Conservation (phyloP, 2,329 filamentous ascomycete species). For the Aspergillus cejpii region DNA sequence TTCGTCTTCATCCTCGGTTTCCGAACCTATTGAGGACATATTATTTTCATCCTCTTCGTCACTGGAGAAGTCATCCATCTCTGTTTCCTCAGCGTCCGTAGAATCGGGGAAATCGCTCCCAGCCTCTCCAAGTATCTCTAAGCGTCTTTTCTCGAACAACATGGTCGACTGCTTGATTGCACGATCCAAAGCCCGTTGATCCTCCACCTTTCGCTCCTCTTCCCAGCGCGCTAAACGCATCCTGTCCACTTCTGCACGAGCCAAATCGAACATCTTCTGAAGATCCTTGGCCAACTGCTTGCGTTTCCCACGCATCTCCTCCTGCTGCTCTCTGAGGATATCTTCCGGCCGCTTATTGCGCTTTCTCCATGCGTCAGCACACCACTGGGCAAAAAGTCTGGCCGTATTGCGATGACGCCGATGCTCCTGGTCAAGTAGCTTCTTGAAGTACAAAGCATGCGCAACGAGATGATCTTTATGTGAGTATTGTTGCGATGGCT, state of each 20-base stretch:
- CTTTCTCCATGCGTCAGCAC: constrained; percentile 39
- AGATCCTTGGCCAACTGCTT: constrained; percentile 62
- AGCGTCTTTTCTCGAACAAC: constrained; percentile 43
- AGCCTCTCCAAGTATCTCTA: constrained; percentile 47
- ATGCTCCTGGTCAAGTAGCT: constrained; percentile 72
- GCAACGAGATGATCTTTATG: constrained; percentile 78
- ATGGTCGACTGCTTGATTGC: constrained; percentile 48
- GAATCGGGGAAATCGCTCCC: constrained; percentile 65
- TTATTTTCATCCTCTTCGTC: constrained; percentile 51
- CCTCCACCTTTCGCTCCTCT: constrained; percentile 46
- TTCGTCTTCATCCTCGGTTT: constrained; percentile 36
- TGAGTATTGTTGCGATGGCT: constrained; percentile 73
- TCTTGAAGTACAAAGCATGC: constrained; percentile 73
- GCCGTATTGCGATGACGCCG: constrained; percentile 68
- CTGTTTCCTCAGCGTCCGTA: constrained; percentile 44
- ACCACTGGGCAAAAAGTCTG: constrained; percentile 62
- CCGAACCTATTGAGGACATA: constrained; percentile 43
- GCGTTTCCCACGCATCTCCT: constrained; percentile 61
- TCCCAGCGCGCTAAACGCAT: constrained; percentile 53
- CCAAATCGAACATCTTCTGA: constrained; percentile 55
- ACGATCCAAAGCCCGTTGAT: constrained; percentile 50
- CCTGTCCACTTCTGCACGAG: constrained; percentile 53
- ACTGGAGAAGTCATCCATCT: constrained; percentile 44
- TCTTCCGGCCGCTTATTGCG: constrained; percentile 56
- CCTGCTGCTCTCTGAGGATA: constrained; percentile 68